A percentile compares a stretch with the other conserved stretches of the same genome.
phyloP scores from a whole-genome alignment of 176 grass and related monocot genomes.

The Bothriochloa decipiens region DNA sequence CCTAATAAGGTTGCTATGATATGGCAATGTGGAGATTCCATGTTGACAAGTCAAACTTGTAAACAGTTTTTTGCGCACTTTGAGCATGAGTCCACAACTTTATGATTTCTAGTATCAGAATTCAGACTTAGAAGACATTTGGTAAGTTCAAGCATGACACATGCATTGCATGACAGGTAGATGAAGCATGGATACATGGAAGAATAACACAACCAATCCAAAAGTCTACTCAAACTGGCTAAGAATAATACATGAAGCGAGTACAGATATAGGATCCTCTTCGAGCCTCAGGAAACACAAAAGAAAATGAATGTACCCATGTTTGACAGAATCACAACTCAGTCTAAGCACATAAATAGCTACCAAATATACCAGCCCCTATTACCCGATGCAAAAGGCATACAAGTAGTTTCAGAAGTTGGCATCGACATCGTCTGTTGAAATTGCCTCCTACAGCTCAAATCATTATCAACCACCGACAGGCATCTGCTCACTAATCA shows the following conservation, averaged over 20 bases:
- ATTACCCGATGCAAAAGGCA: conserved; percentile 5
- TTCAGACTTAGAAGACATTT: not conserved
- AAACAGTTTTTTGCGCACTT: not conserved
- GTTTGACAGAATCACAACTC: conserved; percentile 6
- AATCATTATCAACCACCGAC: conserved; percentile 36
- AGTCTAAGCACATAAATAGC: not conserved
- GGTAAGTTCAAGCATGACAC: not conserved
- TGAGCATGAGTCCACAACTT: not conserved
- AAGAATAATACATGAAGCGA: not conserved
- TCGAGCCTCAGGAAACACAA: not conserved
- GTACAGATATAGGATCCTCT: not conserved
- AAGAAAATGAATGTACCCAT: not conserved
- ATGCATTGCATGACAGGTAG: not conserved
- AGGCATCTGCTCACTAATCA: conserved; percentile 27
- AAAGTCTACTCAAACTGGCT: not conserved
- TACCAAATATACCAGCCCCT: not conserved
- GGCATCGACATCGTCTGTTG: conserved; percentile 4
- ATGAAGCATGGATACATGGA: not conserved
- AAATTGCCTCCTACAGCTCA: conserved; percentile 25
- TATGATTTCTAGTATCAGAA: not conserved
- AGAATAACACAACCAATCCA: not conserved
- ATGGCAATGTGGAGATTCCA: not conserved
- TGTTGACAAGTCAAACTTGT: not conserved
- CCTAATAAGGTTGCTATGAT: not conserved
- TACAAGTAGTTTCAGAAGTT: not conserved